These are phyloP conservation scores for Coniochaeta sp. DNA, from an alignment of 2,329 filamentous ascomycete genomes.

Conservation along the genomic window DNA sequence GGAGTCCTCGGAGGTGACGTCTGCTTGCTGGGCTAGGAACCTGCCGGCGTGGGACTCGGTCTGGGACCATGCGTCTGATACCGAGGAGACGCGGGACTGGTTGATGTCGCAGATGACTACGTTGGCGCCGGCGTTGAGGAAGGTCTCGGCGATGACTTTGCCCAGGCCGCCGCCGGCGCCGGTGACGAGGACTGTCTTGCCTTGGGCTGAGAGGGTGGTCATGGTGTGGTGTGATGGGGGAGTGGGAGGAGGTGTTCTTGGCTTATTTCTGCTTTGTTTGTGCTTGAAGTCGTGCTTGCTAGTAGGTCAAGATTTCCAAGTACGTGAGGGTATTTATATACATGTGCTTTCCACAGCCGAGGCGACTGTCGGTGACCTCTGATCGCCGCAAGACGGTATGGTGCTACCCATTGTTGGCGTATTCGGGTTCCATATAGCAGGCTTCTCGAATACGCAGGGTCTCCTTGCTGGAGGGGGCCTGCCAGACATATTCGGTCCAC, in stretches of 20 bases:
- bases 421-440: too few relatives aligned
- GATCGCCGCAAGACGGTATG: not conserved
- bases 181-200: slow-evolving; percentile 21
- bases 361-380: not conserved
- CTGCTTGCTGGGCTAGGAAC: slow-evolving; percentile 17
- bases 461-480: too few relatives aligned
- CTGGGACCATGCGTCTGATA: slow-evolving; percentile 15
- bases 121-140: slow-evolving; percentile 23
- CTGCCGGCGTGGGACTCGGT: slow-evolving; percentile 13
- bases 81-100: slow-evolving; percentile 16
- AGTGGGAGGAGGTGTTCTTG: not conserved
- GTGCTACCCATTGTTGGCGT: not conserved
- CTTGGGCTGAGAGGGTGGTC: slow-evolving; percentile 10
- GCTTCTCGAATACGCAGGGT: too few relatives aligned
- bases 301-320: too few relatives aligned
- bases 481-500: too few relatives aligned
- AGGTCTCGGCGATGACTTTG: slow-evolving; percentile 21
- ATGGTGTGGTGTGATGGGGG: slow-evolving; percentile 5
- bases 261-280: not conserved
- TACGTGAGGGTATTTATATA: not conserved
- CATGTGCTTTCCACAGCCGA: not conserved
- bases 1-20: slow-evolving; percentile 23
- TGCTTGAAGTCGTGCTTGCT: not conserved
- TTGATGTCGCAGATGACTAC: slow-evolving; percentile 26
- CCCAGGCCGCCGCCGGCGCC: slow-evolving; percentile 26